Evolutionary conservation across 768 basidiomycete genomes (phyloP).

Genomic region (Chalciporus chontae): DNA sequence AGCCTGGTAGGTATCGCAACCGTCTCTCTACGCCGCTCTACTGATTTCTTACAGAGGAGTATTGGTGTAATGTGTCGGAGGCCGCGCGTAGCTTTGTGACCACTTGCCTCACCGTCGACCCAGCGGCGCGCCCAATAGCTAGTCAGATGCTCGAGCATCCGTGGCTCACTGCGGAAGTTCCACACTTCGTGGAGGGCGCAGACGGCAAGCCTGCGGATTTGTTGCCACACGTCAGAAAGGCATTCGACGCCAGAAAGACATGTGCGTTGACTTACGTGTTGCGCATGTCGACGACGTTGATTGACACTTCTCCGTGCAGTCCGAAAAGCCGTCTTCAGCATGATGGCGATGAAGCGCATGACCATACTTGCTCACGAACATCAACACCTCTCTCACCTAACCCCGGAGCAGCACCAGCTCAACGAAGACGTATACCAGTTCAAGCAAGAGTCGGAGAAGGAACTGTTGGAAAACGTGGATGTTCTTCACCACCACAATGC

Average conservation of each 20-base stretch:
- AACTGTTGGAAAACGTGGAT: constrained; percentile 34
- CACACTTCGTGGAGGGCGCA: constrained; percentile 62
- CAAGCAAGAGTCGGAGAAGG: constrained; percentile 79
- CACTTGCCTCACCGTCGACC: constrained; percentile 83
- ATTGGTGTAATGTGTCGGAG: constrained; percentile 82
- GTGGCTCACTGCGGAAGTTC: constrained; percentile 58
- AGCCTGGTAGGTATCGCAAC: constrained; percentile 44
- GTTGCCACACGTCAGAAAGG: constrained; percentile 84
- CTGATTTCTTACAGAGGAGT: constrained; percentile 48
- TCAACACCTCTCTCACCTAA: constrained; percentile 22
- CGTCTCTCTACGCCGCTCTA: not conserved
- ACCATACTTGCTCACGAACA: constrained; percentile 41
- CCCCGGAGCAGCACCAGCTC: constrained; percentile 46
- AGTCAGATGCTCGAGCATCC: constrained; percentile 67
- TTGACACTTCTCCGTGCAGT: constrained; percentile 42
- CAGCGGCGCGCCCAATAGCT: constrained; percentile 74
- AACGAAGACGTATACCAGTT: constrained; percentile 59
- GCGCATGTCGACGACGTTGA: not conserved
- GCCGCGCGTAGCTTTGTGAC: constrained; percentile 82
- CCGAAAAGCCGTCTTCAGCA: constrained; percentile 83
- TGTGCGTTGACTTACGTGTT: constrained; percentile 47
- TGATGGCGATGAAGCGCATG: constrained; percentile 85
- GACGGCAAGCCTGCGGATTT: constrained; percentile 69
- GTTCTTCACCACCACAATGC: constrained; percentile 51
- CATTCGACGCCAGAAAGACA: constrained; percentile 83